Evolutionary conservation across 2,329 filamentous ascomycete genomes (phyloP), one percentile per base, ranked within the genome.

Genomic region (Sphaerulina populicola): DNA sequence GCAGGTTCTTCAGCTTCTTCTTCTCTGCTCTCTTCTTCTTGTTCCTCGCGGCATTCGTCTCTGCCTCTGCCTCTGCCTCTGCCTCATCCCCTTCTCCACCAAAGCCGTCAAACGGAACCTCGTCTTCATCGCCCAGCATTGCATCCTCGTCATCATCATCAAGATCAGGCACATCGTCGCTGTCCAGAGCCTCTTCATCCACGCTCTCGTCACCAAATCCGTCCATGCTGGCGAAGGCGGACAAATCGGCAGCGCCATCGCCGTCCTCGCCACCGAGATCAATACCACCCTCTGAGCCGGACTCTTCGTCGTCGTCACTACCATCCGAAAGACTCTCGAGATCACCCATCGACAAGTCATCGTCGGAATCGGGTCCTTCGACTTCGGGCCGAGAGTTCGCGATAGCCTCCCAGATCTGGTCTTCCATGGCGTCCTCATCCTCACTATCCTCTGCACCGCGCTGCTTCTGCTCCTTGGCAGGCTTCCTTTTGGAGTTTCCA

Each of bases 361-460:
- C 78, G 12, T 81, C 81, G 40, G 77, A 78, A 8, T 69, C 73
- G n/a, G 63, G 67, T 31, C 77, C 85, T 60, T 87, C 85, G 31
- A 89, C 72, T 47, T 93, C 89, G 9, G 88, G 88, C 49, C 83
- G 77, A 12, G 85, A 87, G 47, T 87, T 80, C 37, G 94, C 86
- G 56, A 96, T 79, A 0, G 90, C 90, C 70, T 94, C 83, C 90
- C 89, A 95, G 60, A 95, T 88, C 70, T 94, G 86, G 37, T 88
- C 84, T 66, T 74, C 74, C 39, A 57, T 64, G 21, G 61, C 62
- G 1, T 71, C 71, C 53, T 64, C 67, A n/a, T 67, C 68, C 49
- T 69, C 68, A 2, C 72, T 74, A 30, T 64, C 64, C 29, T 64
- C 73, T n/a, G 66, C 68, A 10, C 65, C 67, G n/a, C 60, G 66